phyloP scores from a whole-genome alignment of 768 basidiomycete genomes.

The Lepiota venenata region DNA sequence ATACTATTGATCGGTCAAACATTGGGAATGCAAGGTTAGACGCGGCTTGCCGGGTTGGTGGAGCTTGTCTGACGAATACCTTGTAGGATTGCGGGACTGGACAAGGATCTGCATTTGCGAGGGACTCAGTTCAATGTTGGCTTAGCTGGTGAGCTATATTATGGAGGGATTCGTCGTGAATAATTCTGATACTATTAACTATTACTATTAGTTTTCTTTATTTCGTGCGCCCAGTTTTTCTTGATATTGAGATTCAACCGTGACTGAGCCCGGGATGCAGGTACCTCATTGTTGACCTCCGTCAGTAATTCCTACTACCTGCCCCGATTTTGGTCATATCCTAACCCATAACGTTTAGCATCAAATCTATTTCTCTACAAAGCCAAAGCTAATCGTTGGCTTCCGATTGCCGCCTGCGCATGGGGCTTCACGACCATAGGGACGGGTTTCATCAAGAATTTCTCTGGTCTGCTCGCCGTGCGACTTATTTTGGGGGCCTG shows the following conservation, averaged over 20 bases:
- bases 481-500: slow-evolving; percentile 26
- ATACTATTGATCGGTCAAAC: slow-evolving; percentile 26
- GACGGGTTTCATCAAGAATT: slow-evolving; percentile 24
- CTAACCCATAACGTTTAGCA: not conserved
- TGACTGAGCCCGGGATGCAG: not conserved
- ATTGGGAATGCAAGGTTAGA: slow-evolving; percentile 25
- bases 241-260: not conserved
- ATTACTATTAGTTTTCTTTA: not conserved
- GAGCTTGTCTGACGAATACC: too few species aligned
- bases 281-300: not conserved
- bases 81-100: slow-evolving; percentile 23
- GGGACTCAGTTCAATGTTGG: slow-evolving; percentile 25
- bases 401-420: not conserved
- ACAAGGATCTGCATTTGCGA: slow-evolving; percentile 22
- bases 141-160: not conserved
- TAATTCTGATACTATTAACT: not conserved
- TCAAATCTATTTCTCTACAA: not conserved
- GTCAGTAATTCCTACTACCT: not conserved
- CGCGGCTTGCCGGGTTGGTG: too few species aligned
- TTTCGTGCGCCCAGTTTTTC: not conserved
- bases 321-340: too few species aligned
- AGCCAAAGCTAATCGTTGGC: slow-evolving; percentile 3
- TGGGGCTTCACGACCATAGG: not conserved
- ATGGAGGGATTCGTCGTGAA: not conserved
- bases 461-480: slow-evolving; percentile 21